A percentile compares a stretch with the other conserved stretches of the same genome.
These are phyloP conservation scores for Wickerhamiella slavikovae DNA, from an alignment of 805 yeast genomes.

Conservation along the genomic window DNA sequence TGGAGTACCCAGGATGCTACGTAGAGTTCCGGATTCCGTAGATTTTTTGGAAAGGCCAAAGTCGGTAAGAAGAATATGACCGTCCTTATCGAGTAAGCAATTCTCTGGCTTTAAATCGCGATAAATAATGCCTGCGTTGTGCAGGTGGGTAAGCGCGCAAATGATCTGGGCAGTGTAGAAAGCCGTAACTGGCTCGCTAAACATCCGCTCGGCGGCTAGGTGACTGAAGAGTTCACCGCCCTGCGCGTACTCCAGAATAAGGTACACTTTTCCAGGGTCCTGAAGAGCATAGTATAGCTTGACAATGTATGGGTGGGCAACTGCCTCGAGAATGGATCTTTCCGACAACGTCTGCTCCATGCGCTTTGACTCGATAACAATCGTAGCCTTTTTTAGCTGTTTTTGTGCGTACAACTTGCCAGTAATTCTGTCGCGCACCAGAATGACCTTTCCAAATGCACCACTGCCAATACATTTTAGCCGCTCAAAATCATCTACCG, in stretches of 20 bases:
- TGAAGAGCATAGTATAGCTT: constrained; percentile 68
- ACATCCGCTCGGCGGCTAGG: constrained; percentile 27
- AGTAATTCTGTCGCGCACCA: constrained; percentile 45
- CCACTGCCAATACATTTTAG: constrained; percentile 69
- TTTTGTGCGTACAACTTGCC: constrained; percentile 67
- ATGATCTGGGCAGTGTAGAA: constrained; percentile 69
- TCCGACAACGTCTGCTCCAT: constrained; percentile 68
- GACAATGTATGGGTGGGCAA: constrained; percentile 65
- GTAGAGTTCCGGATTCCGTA: constrained; percentile 24
- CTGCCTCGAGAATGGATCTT: constrained; percentile 46
- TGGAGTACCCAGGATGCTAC: constrained; percentile 52
- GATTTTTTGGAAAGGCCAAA: constrained; percentile 48
- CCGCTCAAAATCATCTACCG: constrained; percentile 40
- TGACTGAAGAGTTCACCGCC: constrained; percentile 74
- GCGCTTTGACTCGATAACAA: constrained; percentile 35
- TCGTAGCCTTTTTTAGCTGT: constrained; percentile 63
- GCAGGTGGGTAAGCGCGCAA: constrained; percentile 56
- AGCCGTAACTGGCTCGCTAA: constrained; percentile 44
- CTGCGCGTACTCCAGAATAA: constrained; percentile 61
- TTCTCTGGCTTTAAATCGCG: constrained; percentile 83
- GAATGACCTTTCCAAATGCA: constrained; percentile 69
- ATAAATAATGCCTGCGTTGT: constrained; percentile 62
- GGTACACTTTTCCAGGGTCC: constrained; percentile 53
- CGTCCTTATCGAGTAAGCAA: constrained; percentile 54
- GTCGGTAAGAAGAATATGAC: constrained; percentile 68